Evolutionary conservation across 2,329 filamentous ascomycete species (phyloP).

Genomic region (Penicillium vulpinum): DNA sequence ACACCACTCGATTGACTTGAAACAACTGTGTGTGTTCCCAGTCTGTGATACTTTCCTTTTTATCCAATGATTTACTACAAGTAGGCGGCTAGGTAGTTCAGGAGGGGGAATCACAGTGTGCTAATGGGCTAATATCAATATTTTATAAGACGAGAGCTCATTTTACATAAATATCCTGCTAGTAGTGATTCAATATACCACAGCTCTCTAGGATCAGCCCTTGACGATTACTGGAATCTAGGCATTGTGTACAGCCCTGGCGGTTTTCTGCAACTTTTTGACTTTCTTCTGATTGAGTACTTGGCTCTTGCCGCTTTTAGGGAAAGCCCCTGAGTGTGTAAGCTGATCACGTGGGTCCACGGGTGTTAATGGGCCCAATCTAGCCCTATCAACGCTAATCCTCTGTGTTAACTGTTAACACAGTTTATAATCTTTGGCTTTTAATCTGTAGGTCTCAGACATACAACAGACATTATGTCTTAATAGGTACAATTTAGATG

Average conservation of each 20-base stretch:
- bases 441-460: not conserved
- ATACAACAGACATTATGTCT: not conserved
- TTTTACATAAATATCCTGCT: not conserved
- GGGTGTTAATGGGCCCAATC: not conserved
- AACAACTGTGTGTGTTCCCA: not conserved
- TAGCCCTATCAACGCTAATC: not conserved
- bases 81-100: too few relatives aligned
- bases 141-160: too few relatives aligned
- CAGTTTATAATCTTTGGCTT: not conserved
- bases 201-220: not conserved
- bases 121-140: not conserved
- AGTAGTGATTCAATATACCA: not conserved
- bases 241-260: not conserved
- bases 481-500: not conserved
- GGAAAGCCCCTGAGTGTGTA: not conserved
- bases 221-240: not conserved
- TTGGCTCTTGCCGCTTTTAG: not conserved
- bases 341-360: not conserved
- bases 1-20: not conserved
- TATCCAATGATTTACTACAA: not conserved
- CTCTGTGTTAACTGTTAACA: not conserved
- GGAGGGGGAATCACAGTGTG: not conserved
- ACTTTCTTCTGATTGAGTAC: not conserved
- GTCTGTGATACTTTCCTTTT: not conserved
- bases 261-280: not conserved